Evolutionary conservation across 257 asterid species (phyloP).

Genomic region (Linaria vulgaris): DNA sequence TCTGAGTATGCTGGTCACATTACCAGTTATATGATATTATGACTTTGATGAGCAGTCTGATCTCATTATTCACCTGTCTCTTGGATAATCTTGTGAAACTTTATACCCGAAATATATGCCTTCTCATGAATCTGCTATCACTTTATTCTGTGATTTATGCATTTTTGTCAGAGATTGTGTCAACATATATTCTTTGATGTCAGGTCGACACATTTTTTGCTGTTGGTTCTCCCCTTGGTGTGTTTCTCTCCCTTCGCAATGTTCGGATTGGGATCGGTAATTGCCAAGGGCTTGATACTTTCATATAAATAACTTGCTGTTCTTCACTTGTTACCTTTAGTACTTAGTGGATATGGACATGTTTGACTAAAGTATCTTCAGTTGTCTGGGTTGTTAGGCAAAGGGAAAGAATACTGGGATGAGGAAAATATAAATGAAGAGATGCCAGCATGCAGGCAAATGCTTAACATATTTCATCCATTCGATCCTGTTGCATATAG

Average conservation of each 20-base stretch:
- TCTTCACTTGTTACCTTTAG: no score
- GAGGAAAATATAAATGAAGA: conserved; percentile 78
- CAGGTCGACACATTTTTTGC: conserved; percentile 97
- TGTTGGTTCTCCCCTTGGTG: conserved; percentile 98
- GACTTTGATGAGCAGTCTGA: no score
- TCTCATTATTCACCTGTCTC: no score
- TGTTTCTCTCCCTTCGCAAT: conserved; percentile 93
- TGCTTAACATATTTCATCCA: conserved; percentile 95
- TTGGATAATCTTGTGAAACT: no score
- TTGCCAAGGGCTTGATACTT: conserved; percentile 20
- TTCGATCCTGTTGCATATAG: conserved; percentile 98
- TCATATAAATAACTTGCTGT: not conserved
- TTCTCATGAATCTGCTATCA: no score
- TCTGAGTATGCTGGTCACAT: no score
- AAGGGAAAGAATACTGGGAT: conserved; percentile 79
- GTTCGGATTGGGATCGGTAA: conserved; percentile 92
- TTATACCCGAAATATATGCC: no score
- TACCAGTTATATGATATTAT: no score
- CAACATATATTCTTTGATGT: conserved; percentile 26
- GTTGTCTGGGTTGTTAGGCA: conserved; percentile 51
- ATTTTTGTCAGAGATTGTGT: conserved; percentile 16
- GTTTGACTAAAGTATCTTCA: conserved; percentile 24
- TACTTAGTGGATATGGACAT: not conserved
- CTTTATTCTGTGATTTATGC: not conserved
- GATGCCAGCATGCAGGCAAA: conserved; percentile 89